A percentile compares a stretch with the other conserved stretches of the same genome.
Conservation (phyloP, 2,329 filamentous ascomycete genomes). For the Monosporascus sp. region DNA sequence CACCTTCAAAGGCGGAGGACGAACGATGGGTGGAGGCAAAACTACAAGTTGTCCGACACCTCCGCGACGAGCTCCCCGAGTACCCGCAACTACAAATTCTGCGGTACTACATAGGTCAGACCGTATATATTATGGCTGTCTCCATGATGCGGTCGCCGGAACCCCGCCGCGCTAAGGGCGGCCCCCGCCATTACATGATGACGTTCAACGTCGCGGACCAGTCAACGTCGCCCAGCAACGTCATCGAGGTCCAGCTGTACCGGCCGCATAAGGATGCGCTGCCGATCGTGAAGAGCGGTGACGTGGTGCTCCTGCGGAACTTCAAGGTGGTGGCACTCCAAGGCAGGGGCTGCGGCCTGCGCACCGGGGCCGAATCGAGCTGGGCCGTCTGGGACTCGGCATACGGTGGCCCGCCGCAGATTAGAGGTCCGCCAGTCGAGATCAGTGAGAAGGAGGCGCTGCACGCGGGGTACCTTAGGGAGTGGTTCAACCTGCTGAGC, state of each 20-base stretch:
- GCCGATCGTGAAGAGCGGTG: constrained; percentile 49
- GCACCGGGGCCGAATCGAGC: constrained; percentile 49
- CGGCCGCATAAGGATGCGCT: constrained; percentile 53
- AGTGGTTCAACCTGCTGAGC: constrained; percentile 46
- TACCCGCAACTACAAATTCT: constrained; percentile 48
- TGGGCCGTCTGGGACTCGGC: constrained; percentile 55
- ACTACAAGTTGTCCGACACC: constrained; percentile 38
- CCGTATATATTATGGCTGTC: constrained; percentile 50
- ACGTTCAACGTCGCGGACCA: constrained; percentile 54
- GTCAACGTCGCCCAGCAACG: constrained; percentile 42
- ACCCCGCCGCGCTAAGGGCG: constrained; percentile 50
- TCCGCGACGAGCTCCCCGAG: constrained; percentile 47
- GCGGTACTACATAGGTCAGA: constrained; percentile 42
- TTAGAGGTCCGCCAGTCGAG: constrained; percentile 57
- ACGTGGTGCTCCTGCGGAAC: constrained; percentile 52
- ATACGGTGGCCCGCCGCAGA: constrained; percentile 40
- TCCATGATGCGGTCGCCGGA: constrained; percentile 45
- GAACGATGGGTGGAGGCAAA: constrained; percentile 34
- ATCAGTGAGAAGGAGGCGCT: constrained; percentile 43
- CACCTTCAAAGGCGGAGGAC: constrained; percentile 19
- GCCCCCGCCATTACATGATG: constrained; percentile 55
- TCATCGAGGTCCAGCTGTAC: constrained; percentile 53
- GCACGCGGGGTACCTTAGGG: constrained; percentile 43
- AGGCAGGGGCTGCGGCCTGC: constrained; percentile 50
- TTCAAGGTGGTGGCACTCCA: constrained; percentile 51